Evolutionary conservation across 176 grass and related monocot species (phyloP).

Genomic region (Calamus simplicifolius): DNA sequence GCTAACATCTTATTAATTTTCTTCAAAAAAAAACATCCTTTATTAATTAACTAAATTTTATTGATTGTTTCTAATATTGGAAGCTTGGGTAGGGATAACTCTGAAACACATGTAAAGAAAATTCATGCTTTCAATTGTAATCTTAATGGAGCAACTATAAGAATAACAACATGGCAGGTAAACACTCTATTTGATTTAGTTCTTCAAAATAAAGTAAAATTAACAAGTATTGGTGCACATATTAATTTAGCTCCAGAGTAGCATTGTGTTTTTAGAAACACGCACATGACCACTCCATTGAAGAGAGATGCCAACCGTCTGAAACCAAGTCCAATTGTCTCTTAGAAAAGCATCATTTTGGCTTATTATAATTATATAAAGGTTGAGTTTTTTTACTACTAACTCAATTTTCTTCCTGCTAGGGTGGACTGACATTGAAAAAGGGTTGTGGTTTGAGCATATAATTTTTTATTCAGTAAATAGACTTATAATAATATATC

Average conservation of each 20-base stretch:
- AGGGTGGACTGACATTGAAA: slow-evolving; percentile 14
- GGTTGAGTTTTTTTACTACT: neutral
- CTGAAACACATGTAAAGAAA: neutral
- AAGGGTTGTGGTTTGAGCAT: neutral
- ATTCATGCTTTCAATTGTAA: neutral
- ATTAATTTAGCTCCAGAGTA: too few species aligned
- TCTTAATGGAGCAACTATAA: neutral
- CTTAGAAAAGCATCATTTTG: neutral
- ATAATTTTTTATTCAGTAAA: neutral
- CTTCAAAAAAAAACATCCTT: too few species aligned
- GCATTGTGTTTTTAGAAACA: too few species aligned
- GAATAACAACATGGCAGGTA: slow-evolving; percentile 9
- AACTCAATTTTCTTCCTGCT: neutral
- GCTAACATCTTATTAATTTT: too few species aligned
- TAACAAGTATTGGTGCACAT: too few species aligned
- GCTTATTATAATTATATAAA: neutral
- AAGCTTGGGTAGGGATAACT: neutral
- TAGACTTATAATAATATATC: slow-evolving; percentile 15
- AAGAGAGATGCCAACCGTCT: too few species aligned
- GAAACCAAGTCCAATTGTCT: too few species aligned
- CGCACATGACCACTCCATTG: too few species aligned
- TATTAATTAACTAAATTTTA: too few species aligned
- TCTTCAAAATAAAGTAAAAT: neutral
- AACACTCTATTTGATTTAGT: too few species aligned
- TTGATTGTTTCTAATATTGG: slow-evolving; percentile 1